phyloP scores from a whole-genome alignment of 2,329 filamentous ascomycete species.

The Nakataea oryzae region DNA sequence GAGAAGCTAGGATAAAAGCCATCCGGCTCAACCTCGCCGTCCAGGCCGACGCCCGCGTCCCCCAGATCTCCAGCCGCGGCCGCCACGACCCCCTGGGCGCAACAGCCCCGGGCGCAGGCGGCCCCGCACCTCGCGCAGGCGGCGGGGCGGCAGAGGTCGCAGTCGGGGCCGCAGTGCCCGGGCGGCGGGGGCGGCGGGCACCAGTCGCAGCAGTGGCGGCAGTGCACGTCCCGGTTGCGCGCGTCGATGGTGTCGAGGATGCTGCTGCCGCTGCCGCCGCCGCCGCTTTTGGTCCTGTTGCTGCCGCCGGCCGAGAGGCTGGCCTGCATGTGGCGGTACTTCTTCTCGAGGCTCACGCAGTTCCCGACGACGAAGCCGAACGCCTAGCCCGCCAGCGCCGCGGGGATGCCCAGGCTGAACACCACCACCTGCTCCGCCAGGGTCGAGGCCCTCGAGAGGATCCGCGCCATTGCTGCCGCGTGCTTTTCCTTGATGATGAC shows the following conservation, averaged over 20 bases:
- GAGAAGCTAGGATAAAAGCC: neutral
- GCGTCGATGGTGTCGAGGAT: neutral
- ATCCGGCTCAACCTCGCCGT: neutral
- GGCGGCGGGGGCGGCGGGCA: neutral
- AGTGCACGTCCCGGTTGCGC: neutral
- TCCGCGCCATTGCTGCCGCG: neutral
- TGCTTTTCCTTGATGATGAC: neutral
- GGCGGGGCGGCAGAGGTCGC: neutral
- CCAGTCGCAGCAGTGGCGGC: neutral
- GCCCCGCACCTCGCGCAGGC: neutral
- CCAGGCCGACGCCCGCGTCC: slow-evolving; percentile 13
- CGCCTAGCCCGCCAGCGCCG: neutral
- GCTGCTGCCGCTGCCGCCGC: neutral
- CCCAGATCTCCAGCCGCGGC: too few relatives aligned
- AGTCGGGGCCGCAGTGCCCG: slow-evolving; percentile 1
- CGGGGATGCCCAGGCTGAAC: neutral
- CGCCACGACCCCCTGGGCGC: too few relatives aligned
- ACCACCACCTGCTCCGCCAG: neutral
- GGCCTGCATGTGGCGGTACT: neutral
- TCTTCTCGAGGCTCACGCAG: neutral
- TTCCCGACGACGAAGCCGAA: neutral
- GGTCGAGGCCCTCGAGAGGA: neutral
- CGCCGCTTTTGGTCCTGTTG: neutral
- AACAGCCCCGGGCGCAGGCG: neutral
- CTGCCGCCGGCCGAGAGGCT: neutral